Conservation (phyloP, 2,329 filamentous ascomycete species). For the Acrodontium crateriforme region DNA sequence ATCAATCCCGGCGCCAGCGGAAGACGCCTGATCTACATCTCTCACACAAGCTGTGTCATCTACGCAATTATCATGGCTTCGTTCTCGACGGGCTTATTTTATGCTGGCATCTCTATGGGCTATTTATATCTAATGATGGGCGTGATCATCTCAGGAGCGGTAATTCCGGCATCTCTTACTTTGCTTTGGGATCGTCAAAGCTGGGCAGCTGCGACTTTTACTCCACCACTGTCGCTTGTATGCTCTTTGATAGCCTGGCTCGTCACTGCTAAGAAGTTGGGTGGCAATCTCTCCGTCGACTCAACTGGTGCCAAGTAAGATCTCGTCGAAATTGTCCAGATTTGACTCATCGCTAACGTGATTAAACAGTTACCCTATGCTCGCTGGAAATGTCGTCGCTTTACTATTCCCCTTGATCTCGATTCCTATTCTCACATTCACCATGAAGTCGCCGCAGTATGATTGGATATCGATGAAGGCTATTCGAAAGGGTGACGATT, state of each 20-base stretch:
- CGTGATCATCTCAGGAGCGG: constrained; percentile 69
- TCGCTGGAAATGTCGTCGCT: constrained; percentile 73
- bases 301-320: constrained; percentile 63
- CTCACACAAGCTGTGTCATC: constrained; percentile 56
- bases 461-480: constrained; percentile 73
- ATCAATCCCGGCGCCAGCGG: constrained; percentile 66
- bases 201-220: constrained; percentile 55
- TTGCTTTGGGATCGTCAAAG: constrained; percentile 73
- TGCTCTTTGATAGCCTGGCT: constrained; percentile 64
- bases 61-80: constrained; percentile 67
- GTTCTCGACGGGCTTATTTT: constrained; percentile 58
- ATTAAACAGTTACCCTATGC: constrained; percentile 51
- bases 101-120: constrained; percentile 60
- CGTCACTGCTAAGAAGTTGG: constrained; percentile 57
- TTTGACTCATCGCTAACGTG: neutral
- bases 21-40: constrained; percentile 65
- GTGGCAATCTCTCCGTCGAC: constrained; percentile 52
- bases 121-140: constrained; percentile 87
- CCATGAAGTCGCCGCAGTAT: constrained; percentile 61
- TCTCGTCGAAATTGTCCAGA: constrained; percentile 1
- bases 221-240: constrained; percentile 54
- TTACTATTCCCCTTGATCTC: constrained; percentile 64
- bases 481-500: constrained; percentile 68
- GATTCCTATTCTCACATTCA: constrained; percentile 59
- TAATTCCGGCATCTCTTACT: constrained; percentile 63